Conservation (phyloP, 2,329 filamentous ascomycete genomes). For the Botrytis hyacinthi region DNA sequence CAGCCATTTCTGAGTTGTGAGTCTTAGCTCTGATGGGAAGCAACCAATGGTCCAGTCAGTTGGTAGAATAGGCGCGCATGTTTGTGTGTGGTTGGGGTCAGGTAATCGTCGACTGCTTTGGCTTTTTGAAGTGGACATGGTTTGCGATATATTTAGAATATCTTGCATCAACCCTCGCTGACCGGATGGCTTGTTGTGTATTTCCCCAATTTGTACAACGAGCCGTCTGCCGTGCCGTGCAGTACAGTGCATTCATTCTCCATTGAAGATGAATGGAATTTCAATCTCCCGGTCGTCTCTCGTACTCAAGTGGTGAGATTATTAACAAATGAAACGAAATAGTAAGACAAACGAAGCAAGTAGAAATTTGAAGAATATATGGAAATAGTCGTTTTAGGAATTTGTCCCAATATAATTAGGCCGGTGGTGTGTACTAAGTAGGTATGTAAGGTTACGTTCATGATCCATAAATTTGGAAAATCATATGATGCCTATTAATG, state of each 20-base stretch:
- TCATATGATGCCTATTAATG: not conserved
- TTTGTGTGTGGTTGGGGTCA: not conserved
- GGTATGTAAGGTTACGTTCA: not conserved
- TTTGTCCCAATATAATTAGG: not conserved
- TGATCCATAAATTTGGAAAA: not conserved
- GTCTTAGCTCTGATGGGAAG: not conserved
- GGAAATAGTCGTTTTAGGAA: not conserved
- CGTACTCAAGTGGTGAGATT: not conserved
- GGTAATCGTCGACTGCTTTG: not conserved
- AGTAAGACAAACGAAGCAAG: no score
- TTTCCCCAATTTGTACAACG: constrained; percentile 18
- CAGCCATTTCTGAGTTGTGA: constrained; percentile 2
- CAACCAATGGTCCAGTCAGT: not conserved
- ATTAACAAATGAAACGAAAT: not conserved
- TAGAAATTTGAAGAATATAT: not conserved
- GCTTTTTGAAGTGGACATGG: not conserved
- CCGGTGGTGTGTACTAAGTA: not conserved
- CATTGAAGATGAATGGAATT: not conserved
- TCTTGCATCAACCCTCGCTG: constrained; percentile 1
- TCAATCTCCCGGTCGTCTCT: not conserved
- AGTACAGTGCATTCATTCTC: not conserved
- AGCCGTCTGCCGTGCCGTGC: constrained; percentile 9
- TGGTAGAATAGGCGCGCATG: constrained; percentile 11
- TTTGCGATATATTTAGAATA: constrained; percentile 11
- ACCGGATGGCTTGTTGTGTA: constrained; percentile 9